These are phyloP conservation scores for Leccinellum luteum DNA, from an alignment of 768 basidiomycete genomes.

Conservation along the genomic window DNA sequence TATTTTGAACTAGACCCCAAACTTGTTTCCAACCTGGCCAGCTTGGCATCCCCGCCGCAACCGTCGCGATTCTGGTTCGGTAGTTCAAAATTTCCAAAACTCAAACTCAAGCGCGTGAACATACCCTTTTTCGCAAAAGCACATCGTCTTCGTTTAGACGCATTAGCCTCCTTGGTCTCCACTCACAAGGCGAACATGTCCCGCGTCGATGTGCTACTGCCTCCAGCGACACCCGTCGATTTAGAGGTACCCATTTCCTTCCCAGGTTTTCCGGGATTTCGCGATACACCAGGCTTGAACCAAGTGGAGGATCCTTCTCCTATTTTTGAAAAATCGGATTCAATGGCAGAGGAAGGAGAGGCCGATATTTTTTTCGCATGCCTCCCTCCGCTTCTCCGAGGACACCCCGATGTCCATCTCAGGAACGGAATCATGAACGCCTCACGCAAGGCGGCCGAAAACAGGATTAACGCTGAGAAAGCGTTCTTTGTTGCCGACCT, in stretches of 20 bases:
- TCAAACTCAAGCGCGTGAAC: constrained; percentile 24
- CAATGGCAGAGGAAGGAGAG: constrained; percentile 30
- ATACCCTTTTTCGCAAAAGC: constrained; percentile 26
- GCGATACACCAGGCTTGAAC: constrained; percentile 22
- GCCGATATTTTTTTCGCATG: constrained; percentile 53
- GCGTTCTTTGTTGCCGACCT: constrained; percentile 98
- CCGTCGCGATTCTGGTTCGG: constrained; percentile 79
- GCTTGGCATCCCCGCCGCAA: constrained; percentile 52
- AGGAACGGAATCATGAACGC: constrained; percentile 75
- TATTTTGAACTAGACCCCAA: constrained; percentile 52
- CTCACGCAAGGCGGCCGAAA: constrained; percentile 45
- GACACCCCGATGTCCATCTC: constrained; percentile 72
- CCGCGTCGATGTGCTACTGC: constrained; percentile 47
- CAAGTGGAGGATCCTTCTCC: constrained; percentile 8
- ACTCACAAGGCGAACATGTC: constrained; percentile 48
- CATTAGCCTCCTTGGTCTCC: constrained; percentile 19
- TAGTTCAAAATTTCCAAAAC: constrained; percentile 47
- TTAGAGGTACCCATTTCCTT: constrained; percentile 30
- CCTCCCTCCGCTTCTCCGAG: constrained; percentile 64
- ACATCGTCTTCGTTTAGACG: constrained; percentile 25
- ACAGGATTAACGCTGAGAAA: constrained; percentile 75
- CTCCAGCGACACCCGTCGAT: constrained; percentile 29
- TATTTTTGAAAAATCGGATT: constrained; percentile 49
- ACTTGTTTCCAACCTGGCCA: constrained; percentile 52
- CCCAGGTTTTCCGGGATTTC: constrained; percentile 22